Evolutionary conservation across 1,284 basidiomycete species (phyloP).

Genomic region (Vanrija humicola): DNA sequence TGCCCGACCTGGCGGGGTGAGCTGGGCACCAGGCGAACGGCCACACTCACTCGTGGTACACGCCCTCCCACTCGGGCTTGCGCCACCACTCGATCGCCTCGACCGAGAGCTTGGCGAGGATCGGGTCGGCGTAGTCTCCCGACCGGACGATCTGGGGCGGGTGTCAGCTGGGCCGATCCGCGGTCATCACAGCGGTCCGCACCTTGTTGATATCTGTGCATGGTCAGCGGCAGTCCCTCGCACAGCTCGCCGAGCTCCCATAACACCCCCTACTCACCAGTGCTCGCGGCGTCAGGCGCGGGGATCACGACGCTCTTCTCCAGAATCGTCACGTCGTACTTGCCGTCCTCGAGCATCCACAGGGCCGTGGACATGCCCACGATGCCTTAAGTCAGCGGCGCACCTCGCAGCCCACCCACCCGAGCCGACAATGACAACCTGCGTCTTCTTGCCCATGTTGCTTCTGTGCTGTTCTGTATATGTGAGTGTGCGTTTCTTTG

Average conservation of each 20-base stretch:
- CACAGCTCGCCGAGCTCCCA: not conserved
- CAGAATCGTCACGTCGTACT: conserved; percentile 46
- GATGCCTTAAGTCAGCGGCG: conserved; percentile 29
- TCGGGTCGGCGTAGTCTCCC: conserved; percentile 46
- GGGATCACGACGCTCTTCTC: conserved; percentile 43
- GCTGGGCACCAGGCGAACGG: not conserved
- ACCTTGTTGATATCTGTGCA: conserved; percentile 46
- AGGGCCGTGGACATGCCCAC: conserved; percentile 49
- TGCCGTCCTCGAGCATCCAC: conserved; percentile 43
- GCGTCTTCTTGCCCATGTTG: conserved; percentile 15
- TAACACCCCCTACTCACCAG: conserved; percentile 29
- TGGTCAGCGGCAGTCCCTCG: not conserved
- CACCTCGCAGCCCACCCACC: conserved; percentile 1
- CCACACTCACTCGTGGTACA: conserved; percentile 69
- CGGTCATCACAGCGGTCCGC: not conserved
- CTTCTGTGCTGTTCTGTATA: no score
- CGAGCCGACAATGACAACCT: conserved; percentile 19
- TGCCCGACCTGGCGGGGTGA: conserved; percentile 30
- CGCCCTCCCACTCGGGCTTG: conserved; percentile 60
- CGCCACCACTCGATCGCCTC: conserved; percentile 47
- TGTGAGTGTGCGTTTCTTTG: no score
- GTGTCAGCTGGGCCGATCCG: no score
- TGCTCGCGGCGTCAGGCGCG: conserved; percentile 48
- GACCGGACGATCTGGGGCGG: conserved; percentile 40
- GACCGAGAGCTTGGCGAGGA: conserved; percentile 37